Percentiles rank a stretch among this genome's conserved stretches.
These are phyloP conservation scores for Globisporangium mamillatum DNA, from an alignment of 352 stramenopile genomes.

Conservation along the genomic window DNA sequence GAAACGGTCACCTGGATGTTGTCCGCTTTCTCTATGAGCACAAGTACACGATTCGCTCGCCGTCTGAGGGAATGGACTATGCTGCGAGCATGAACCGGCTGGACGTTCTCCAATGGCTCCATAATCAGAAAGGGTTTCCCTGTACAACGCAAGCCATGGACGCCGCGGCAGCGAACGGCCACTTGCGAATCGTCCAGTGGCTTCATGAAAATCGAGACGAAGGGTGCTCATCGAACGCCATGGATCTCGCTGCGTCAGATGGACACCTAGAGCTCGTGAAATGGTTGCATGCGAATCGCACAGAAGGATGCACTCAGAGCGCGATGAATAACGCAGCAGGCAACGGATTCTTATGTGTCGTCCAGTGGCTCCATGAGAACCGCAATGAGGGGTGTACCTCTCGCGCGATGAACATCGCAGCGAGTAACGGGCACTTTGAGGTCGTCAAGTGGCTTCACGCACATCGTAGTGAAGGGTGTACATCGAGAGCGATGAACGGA, in stretches of 20 bases:
- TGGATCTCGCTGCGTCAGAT: background rate
- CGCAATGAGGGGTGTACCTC: background rate
- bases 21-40: background rate
- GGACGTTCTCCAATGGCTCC: background rate
- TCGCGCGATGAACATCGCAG: conserved; percentile 3
- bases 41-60: background rate
- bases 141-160: background rate
- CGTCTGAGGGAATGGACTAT: background rate
- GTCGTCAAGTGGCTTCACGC: background rate
- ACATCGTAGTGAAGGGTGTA: background rate
- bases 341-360: background rate
- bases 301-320: background rate
- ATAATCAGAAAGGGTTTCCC: background rate
- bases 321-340: background rate
- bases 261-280: background rate
- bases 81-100: background rate
- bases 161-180: background rate
- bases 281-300: background rate
- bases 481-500: background rate
- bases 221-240: background rate
- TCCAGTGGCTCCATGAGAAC: background rate
- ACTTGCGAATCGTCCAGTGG: background rate
- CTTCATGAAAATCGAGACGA: background rate
- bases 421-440: background rate
- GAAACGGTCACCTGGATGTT: background rate